Evolutionary conservation across 441 rosid genomes (phyloP), one percentile per base, ranked within the genome.

Genomic region (Omphalea diandra): DNA sequence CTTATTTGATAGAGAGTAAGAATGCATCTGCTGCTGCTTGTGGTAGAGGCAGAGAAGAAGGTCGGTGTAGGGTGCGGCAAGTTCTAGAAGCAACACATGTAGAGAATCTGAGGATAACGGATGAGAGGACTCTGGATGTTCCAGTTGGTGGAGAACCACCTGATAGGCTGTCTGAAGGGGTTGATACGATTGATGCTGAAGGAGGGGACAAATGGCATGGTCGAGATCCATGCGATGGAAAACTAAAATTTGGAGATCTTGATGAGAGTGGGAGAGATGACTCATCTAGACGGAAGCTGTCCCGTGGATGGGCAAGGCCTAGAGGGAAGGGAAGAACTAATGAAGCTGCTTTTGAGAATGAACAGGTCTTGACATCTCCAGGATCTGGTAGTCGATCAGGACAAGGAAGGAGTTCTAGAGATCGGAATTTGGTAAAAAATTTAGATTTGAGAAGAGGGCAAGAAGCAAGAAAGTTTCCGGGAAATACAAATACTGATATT

Each of bases 191-290:
- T 5, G 88, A 80, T 69, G 72, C 71, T 20, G 97, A 80, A 78
- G 83, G 83, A 59, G 83, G 85, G 49, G 96, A 89, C 38, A 85
- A 75, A 73, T 67, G 74, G 78, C 71, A 77, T 67, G 75, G 79
- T 73, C 73, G 76, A 63, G 92, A 85, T 62, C 60, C 54, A 57
- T 74, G 72, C 66, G 94, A 86, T 69, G 85, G 85, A 41, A 84
- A 84, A 81, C 26, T 77, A 60, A 91, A 84, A 83, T 68, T 71
- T 64, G 91, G 84, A 53, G 95, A 89, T 78, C 56, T 73, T 63
- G 97, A 87, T 70, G 92, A 87, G 74, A 78, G 78, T 80, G 88
- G 83, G 54, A 90, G 87, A 85, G 99, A 90, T 79, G 97, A 90
- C 73, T 81, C 83, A 40, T 76, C 85, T 41, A 90, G 86, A 73